These are phyloP conservation scores for Fagus sylvatica DNA, from an alignment of 306 rosid genomes.

Conservation along the genomic window DNA sequence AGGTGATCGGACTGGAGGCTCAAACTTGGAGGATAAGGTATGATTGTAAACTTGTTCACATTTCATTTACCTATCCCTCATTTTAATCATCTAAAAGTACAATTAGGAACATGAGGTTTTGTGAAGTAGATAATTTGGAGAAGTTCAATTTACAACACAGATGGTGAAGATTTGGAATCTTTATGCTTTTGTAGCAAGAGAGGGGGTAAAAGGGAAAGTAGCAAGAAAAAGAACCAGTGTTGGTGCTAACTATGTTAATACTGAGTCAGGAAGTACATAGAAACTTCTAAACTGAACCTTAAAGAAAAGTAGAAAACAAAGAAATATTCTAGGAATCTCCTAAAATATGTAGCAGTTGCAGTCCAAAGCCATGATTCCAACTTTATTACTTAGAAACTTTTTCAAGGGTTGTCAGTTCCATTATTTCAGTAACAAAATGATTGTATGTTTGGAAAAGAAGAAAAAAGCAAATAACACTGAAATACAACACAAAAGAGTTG, in stretches of 20 bases:
- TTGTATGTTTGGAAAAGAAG: neutral
- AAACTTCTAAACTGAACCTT: neutral
- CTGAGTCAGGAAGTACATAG: neutral
- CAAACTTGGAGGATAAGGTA: constrained; percentile 44
- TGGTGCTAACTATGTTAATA: neutral
- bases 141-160: neutral
- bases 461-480: neutral
- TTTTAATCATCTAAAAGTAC: neutral
- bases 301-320: neutral
- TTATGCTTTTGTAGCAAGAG: neutral
- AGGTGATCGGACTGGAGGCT: constrained; percentile 15
- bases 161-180: neutral
- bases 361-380: neutral
- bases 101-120: neutral
- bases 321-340: neutral
- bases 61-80: neutral
- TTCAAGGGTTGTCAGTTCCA: neutral
- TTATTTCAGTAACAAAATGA: neutral
- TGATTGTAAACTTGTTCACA: constrained; percentile 24
- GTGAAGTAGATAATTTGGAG: neutral
- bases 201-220: neutral
- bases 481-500: neutral
- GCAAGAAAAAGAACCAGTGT: neutral
- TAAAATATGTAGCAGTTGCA: neutral
- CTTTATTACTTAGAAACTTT: neutral